phyloP scores from a whole-genome alignment of 257 asterid species.

The Haberlea rhodopensis region DNA sequence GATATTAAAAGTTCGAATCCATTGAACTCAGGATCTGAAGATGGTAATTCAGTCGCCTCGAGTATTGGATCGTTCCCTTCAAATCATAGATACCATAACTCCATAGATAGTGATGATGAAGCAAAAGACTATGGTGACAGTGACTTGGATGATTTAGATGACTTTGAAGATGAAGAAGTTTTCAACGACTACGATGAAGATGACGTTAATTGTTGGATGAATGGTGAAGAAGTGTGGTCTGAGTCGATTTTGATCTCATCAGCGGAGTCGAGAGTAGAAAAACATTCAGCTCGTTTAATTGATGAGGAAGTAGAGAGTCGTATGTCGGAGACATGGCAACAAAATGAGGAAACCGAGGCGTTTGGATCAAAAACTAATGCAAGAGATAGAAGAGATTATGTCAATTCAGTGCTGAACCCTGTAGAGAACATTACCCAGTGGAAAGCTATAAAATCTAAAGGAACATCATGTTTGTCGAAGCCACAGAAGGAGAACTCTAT shows the following conservation, averaged over 20 bases:
- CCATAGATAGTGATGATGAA: conserved; percentile 84
- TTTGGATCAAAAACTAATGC: conserved; percentile 35
- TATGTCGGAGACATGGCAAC: conserved; percentile 23
- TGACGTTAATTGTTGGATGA: conserved; percentile 33
- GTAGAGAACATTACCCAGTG: conserved; percentile 86
- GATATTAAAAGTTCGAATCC: conserved; percentile 29
- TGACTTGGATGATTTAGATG: conserved; percentile 60
- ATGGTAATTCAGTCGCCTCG: conserved; percentile 51
- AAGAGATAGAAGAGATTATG: conserved; percentile 66
- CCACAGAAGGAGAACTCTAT: conserved; percentile 73
- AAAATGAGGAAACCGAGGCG: conserved; percentile 29
- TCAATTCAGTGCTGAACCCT: conserved; percentile 80
- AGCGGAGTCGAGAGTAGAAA: conserved; percentile 49
- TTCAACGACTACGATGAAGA: conserved; percentile 40
- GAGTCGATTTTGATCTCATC: conserved; percentile 48
- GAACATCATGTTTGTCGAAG: conserved; percentile 29
- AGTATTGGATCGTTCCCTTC: conserved; percentile 74
- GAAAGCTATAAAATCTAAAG: conserved; percentile 70
- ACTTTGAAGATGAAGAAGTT: conserved; percentile 44
- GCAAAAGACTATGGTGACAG: conserved; percentile 58
- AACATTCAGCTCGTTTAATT: conserved; percentile 24
- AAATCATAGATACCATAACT: conserved; percentile 86
- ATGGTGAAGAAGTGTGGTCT: conserved; percentile 49
- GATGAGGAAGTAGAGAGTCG: conserved; percentile 54
- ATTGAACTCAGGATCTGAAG: conserved; percentile 45